phyloP scores from a whole-genome alignment of 441 rosid species.

The Euphorbia schlechtendalii region DNA sequence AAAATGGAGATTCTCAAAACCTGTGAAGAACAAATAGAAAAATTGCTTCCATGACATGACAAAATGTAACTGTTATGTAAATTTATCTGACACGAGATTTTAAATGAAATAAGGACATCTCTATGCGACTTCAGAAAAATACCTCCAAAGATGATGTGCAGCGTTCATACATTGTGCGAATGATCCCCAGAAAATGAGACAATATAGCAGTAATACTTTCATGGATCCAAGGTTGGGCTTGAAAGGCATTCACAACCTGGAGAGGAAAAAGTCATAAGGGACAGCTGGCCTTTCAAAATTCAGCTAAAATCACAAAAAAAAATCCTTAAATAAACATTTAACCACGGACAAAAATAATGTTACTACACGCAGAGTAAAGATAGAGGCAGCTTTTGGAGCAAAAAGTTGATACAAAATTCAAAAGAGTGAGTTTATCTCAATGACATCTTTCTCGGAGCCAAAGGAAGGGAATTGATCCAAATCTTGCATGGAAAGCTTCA shows the following conservation, averaged over 20 bases:
- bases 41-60: background rate
- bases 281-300: background rate
- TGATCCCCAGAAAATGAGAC: constrained; percentile 64
- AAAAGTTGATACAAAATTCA: background rate
- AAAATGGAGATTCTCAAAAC: background rate
- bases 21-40: background rate
- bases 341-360: background rate
- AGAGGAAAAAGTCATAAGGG: constrained; percentile 18
- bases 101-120: background rate
- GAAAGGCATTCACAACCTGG: constrained; percentile 79
- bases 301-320: background rate
- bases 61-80: background rate
- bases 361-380: constrained; percentile 1
- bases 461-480: background rate
- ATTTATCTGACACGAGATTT: background rate
- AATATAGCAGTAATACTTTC: constrained; percentile 44
- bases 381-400: background rate
- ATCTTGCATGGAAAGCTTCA: background rate
- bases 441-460: no score
- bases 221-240: constrained; percentile 52
- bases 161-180: constrained; percentile 86
- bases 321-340: background rate
- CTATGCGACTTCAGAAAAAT: constrained; percentile 8
- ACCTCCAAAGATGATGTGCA: constrained; percentile 87
- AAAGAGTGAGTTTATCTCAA: no score